These are phyloP conservation scores for Fusarium sarcochroum DNA, from an alignment of 2,329 filamentous ascomycete genomes.

Conservation along the genomic window DNA sequence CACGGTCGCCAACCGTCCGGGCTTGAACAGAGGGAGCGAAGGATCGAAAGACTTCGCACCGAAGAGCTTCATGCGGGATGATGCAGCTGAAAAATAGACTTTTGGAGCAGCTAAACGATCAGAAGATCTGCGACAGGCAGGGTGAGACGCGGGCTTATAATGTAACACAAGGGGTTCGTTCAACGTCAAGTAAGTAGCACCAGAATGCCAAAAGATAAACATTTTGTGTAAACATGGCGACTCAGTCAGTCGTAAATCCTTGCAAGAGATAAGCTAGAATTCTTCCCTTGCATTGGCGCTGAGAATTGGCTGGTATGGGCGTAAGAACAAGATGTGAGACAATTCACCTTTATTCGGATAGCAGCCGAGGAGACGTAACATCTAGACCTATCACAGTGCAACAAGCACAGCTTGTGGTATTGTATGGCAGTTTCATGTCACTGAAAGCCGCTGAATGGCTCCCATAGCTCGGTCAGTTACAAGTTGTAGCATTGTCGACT, in stretches of 20 bases:
- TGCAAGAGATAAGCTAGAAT: neutral
- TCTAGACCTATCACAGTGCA: neutral
- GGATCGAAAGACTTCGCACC: neutral
- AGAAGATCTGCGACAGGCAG: too few relatives aligned
- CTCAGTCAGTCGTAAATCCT: too few relatives aligned
- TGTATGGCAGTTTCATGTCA: too few relatives aligned
- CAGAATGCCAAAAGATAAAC: neutral
- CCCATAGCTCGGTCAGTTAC: too few relatives aligned
- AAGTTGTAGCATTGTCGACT: too few relatives aligned
- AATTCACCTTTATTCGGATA: neutral
- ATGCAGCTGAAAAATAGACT: neutral
- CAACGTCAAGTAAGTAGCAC: neutral
- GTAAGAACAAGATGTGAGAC: constrained; percentile 1
- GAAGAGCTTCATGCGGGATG: neutral
- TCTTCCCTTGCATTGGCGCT: constrained; percentile 5
- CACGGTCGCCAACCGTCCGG: neutral
- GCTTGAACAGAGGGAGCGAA: neutral
- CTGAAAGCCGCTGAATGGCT: fast-evolving
- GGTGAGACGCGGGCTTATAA: constrained; percentile 12
- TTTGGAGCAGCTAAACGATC: neutral
- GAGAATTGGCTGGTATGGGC: neutral
- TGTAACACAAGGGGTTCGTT: constrained; percentile 10
- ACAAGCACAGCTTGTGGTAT: neutral
- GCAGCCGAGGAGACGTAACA: neutral
- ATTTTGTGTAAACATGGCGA: neutral